Evolutionary conservation across 345 rosid species (phyloP).

Genomic region (Sonneratia alba): DNA sequence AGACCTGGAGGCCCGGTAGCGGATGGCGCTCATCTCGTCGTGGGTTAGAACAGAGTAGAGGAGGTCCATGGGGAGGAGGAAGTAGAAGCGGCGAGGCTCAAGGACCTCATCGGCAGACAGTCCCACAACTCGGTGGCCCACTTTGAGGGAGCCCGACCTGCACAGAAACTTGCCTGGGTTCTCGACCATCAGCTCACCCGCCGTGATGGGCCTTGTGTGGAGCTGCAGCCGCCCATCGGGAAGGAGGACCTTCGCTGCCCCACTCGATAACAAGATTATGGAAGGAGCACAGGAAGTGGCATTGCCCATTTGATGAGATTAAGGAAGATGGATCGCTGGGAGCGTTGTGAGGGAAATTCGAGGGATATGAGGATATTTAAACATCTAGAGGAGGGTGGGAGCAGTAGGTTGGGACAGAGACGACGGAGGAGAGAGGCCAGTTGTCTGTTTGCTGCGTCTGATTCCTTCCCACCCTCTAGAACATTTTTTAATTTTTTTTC

Average conservation of each 20-base stretch:
- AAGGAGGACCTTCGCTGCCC: constrained; percentile 22
- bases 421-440: constrained; percentile 7
- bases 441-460: constrained; percentile 7
- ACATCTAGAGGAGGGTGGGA: background rate
- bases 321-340: too few relatives aligned
- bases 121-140: constrained; percentile 32
- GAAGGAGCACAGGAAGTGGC: constrained; percentile 40
- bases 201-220: constrained; percentile 32
- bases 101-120: constrained; percentile 38
- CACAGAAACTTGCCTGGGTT: constrained; percentile 43
- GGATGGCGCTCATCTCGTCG: constrained; percentile 35
- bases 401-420: constrained; percentile 12
- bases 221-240: constrained; percentile 25
- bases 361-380: too few relatives aligned
- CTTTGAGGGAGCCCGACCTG: constrained; percentile 23
- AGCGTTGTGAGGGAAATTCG: too few relatives aligned
- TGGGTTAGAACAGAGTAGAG: constrained; percentile 42
- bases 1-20: constrained; percentile 26
- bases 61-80: constrained; percentile 51
- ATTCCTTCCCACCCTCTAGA: background rate
- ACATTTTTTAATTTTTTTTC: too few relatives aligned
- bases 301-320: constrained; percentile 33
- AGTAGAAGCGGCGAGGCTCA: constrained; percentile 29
- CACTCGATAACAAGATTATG: constrained; percentile 16
- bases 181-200: constrained; percentile 35